Percentiles rank a stretch among this genome's conserved stretches.
These are phyloP conservation scores for Calonectria multiphialidica DNA, from an alignment of 2,329 filamentous ascomycete species.

Conservation along the genomic window DNA sequence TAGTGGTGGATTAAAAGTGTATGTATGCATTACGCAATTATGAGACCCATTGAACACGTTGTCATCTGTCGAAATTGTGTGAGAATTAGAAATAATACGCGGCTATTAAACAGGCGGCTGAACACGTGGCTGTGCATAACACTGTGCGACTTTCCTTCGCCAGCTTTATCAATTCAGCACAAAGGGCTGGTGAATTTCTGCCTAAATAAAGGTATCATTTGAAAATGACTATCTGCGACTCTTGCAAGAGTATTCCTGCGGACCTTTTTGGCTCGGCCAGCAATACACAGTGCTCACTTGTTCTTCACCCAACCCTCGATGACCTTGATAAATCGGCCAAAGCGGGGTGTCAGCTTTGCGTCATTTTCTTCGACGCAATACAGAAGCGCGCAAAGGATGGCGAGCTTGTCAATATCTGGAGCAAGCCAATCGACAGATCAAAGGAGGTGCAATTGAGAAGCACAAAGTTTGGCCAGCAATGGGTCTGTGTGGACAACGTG, in stretches of 20 bases:
- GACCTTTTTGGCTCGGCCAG: slow-evolving; percentile 3
- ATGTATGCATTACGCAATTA: too few species aligned
- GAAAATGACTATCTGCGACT: background rate
- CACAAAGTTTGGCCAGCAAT: slow-evolving; percentile 18
- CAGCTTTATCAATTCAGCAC: background rate
- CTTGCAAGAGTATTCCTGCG: background rate
- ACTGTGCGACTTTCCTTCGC: background rate
- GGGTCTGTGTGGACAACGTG: background rate
- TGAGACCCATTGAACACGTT: too few species aligned
- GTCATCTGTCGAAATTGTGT: too few species aligned
- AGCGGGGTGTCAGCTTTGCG: slow-evolving; percentile 10
- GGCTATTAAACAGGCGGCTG: background rate
- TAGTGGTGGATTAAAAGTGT: too few species aligned
- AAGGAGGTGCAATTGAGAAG: slow-evolving; percentile 10
- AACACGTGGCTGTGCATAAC: background rate
- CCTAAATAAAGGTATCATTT: too few species aligned
- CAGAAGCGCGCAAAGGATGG: slow-evolving; percentile 14
- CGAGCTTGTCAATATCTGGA: slow-evolving; percentile 6
- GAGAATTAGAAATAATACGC: background rate
- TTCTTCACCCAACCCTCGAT: background rate
- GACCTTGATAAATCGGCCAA: background rate
- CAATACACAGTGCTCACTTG: background rate
- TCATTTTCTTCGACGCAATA: slow-evolving; percentile 11
- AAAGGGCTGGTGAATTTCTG: background rate
- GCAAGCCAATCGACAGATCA: background rate